Evolutionary conservation across 768 basidiomycete species (phyloP).

Genomic region (Hygrocybe coccinea): DNA sequence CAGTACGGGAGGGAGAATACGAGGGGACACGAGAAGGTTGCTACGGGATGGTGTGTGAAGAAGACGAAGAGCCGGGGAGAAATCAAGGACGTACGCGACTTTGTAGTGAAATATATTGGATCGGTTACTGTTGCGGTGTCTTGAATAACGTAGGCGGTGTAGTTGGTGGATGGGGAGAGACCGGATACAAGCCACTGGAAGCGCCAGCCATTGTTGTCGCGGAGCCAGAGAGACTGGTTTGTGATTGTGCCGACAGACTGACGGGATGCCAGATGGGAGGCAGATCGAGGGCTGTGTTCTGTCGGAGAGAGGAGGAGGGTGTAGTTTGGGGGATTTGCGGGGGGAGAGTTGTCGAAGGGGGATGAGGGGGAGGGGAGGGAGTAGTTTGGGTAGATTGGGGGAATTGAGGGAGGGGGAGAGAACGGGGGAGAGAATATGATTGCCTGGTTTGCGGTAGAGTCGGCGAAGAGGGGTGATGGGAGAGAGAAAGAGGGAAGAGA

Average conservation of each 20-base stretch:
- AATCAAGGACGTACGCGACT: constrained; percentile 49
- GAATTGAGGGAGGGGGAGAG: constrained; percentile 26
- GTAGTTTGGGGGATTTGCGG: constrained; percentile 35
- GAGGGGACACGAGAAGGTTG: constrained; percentile 63
- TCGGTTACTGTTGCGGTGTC: constrained; percentile 54
- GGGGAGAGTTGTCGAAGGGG: constrained; percentile 32
- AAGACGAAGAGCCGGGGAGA: background rate
- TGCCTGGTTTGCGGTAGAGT: constrained; percentile 69
- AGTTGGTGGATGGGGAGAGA: constrained; percentile 64
- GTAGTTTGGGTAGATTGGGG: constrained; percentile 66
- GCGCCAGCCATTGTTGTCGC: constrained; percentile 56
- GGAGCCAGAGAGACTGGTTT: constrained; percentile 52
- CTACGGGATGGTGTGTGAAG: constrained; percentile 29
- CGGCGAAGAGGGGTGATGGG: constrained; percentile 53
- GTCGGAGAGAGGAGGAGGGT: constrained; percentile 56
- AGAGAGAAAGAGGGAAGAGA: constrained; percentile 9
- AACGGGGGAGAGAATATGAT: constrained; percentile 67
- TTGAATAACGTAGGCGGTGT: constrained; percentile 66
- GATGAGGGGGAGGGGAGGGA: constrained; percentile 55
- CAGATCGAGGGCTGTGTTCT: constrained; percentile 44
- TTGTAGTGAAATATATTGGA: constrained; percentile 70
- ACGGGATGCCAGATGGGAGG: constrained; percentile 49
- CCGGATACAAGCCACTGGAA: constrained; percentile 62
- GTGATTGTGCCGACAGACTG: constrained; percentile 35
- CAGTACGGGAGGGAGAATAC: constrained; percentile 72